These are phyloP conservation scores for Paramyrothecium sp. DNA, from an alignment of 2,329 filamentous ascomycete species.

Conservation along the genomic window DNA sequence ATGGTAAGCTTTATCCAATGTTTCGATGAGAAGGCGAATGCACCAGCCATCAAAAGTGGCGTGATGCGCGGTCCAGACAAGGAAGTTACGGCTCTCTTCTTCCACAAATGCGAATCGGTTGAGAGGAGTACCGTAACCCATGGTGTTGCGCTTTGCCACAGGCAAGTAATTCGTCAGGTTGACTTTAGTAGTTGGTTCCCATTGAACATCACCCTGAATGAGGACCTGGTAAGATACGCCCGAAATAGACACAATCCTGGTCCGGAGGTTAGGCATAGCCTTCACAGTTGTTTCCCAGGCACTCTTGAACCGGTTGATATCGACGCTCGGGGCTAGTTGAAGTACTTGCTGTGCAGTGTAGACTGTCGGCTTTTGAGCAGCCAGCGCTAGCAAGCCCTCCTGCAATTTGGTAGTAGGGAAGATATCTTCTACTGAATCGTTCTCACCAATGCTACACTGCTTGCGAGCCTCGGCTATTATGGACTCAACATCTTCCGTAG, in stretches of 20 bases:
- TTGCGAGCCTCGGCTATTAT: not conserved
- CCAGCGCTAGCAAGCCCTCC: constrained; percentile 1
- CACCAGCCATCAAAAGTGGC: constrained; percentile 51
- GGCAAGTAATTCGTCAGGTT: not conserved
- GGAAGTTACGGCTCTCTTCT: not conserved
- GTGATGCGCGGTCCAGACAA: constrained; percentile 28
- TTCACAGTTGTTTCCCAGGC: constrained; percentile 1
- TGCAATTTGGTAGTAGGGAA: constrained; percentile 3
- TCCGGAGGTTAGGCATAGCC: not conserved
- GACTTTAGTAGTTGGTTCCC: not conserved
- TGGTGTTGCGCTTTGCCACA: not conserved
- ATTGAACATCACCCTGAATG: not conserved
- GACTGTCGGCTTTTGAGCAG: not conserved
- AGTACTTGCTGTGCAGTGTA: not conserved
- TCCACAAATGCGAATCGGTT: not conserved
- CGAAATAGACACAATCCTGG: not conserved
- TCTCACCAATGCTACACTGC: not conserved
- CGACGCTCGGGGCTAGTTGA: not conserved
- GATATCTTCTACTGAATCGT: not conserved
- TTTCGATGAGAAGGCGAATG: constrained; percentile 31
- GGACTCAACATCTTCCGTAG: not conserved
- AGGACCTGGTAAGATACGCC: not conserved
- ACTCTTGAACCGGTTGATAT: not conserved
- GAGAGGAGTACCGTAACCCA: not conserved
- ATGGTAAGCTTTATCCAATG: constrained; percentile 7